Conservation (phyloP, 1,284 basidiomycete genomes). For the Somion occarium region DNA sequence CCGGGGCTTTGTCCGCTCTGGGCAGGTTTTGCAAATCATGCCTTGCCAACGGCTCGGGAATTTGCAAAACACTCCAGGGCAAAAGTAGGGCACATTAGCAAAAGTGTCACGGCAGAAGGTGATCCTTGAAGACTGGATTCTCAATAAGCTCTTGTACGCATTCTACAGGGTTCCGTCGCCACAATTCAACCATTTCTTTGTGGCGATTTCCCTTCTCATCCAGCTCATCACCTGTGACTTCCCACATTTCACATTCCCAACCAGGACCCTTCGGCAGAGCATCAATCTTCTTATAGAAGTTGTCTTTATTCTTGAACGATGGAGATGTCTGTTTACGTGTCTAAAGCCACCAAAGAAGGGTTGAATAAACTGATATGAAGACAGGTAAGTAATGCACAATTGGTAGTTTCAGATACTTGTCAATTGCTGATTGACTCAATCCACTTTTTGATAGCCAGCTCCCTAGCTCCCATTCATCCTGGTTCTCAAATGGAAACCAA, state of each 20-base stretch:
- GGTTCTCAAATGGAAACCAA: slow-evolving; percentile 9
- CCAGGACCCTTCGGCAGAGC: slow-evolving; percentile 14
- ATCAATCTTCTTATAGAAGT: slow-evolving; percentile 15
- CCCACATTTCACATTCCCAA: slow-evolving; percentile 11
- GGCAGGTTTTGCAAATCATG: too few relatives aligned
- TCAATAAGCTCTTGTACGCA: slow-evolving; percentile 28
- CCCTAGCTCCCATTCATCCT: slow-evolving; percentile 12
- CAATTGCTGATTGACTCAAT: slow-evolving; percentile 12
- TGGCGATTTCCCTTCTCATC: too few relatives aligned
- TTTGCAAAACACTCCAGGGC: too few relatives aligned
- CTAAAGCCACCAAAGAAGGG: background rate
- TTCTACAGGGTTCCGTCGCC: slow-evolving; percentile 27
- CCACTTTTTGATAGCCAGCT: slow-evolving; percentile 9
- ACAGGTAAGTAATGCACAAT: slow-evolving; percentile 5
- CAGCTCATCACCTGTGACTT: slow-evolving; percentile 18
- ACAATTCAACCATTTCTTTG: slow-evolving; percentile 25
- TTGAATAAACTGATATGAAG: background rate
- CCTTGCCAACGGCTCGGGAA: too few relatives aligned
- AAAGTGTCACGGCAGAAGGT: too few relatives aligned
- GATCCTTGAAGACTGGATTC: slow-evolving; percentile 26
- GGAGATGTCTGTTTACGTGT: slow-evolving; percentile 6
- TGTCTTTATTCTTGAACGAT: slow-evolving; percentile 20
- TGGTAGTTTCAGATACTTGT: slow-evolving; percentile 10
- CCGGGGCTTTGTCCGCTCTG: too few relatives aligned
- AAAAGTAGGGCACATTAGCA: too few relatives aligned